Conservation (phyloP, 1,284 basidiomycete species). For the Cutaneotrichosporon sp. region DNA sequence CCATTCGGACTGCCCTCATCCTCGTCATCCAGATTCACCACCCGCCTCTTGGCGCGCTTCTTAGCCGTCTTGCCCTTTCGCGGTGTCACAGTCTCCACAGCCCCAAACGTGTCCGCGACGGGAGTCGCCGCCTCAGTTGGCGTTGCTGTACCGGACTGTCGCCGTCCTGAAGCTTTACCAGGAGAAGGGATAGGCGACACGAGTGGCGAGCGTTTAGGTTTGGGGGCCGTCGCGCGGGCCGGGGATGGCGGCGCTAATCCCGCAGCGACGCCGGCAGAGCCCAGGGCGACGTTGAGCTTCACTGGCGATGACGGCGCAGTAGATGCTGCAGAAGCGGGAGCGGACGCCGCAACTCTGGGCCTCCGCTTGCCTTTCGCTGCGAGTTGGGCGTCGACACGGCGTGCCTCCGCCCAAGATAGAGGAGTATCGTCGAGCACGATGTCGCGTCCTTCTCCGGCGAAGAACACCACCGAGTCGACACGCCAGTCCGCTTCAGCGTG, state of each 20-base stretch:
- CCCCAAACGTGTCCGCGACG: too few relatives aligned
- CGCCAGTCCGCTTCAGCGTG: conserved; percentile 65
- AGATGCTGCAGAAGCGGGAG: neutral
- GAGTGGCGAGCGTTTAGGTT: neutral
- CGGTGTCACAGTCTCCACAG: neutral
- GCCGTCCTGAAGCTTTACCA: neutral
- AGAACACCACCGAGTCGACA: conserved; percentile 70
- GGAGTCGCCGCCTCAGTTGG: neutral
- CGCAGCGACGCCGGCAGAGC: too few relatives aligned
- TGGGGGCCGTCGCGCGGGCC: neutral
- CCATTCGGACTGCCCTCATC: too few relatives aligned
- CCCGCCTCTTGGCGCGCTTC: conserved; percentile 6
- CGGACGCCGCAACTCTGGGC: neutral
- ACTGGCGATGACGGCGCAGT: neutral
- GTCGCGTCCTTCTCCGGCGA: conserved; percentile 65
- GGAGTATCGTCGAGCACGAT: conserved; percentile 68
- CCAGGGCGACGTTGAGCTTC: neutral
- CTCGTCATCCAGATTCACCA: conserved; percentile 15
- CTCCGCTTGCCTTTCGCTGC: conserved; percentile 1
- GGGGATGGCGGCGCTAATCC: neutral
- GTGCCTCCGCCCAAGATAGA: conserved; percentile 67
- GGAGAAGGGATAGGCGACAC: neutral
- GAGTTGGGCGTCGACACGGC: conserved; percentile 5
- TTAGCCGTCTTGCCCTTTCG: neutral
- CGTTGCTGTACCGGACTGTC: too few relatives aligned